A percentile compares a stretch with the other conserved stretches of the same genome.
These are phyloP conservation scores for Didymella glomerata DNA, from an alignment of 2,329 filamentous ascomycete genomes.

Conservation along the genomic window DNA sequence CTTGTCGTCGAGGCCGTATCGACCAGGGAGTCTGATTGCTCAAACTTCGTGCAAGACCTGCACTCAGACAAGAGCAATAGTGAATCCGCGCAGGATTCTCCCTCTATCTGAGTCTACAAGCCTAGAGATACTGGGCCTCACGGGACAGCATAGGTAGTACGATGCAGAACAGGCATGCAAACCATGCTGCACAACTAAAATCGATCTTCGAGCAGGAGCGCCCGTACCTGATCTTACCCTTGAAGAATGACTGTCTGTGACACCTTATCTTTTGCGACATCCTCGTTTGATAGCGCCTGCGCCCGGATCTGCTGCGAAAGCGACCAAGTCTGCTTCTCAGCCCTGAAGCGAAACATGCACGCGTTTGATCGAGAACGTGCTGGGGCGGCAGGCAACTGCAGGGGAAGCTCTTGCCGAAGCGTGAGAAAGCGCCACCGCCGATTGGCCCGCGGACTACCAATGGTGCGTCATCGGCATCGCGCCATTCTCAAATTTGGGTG, in stretches of 20 bases:
- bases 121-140: neutral
- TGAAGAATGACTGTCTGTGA: neutral
- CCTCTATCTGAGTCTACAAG: neutral
- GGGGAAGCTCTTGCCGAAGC: slow-evolving; percentile 10
- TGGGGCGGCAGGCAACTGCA: slow-evolving; percentile 2
- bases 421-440: slow-evolving; percentile 40
- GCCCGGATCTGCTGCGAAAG: neutral
- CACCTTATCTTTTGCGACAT: neutral
- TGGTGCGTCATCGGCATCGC: slow-evolving; percentile 34
- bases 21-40: neutral
- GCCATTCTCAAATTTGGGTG: slow-evolving; percentile 30
- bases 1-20: neutral
- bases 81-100: too few relatives aligned
- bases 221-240: neutral
- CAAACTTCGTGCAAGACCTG: neutral
- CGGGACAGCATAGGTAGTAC: neutral
- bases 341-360: neutral
- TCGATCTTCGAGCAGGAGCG: neutral
- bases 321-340: neutral
- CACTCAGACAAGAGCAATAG: neutral
- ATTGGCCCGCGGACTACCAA: slow-evolving; percentile 27
- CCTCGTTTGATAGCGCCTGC: neutral
- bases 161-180: neutral
- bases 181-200: neutral
- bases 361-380: slow-evolving; percentile 4